These are phyloP conservation scores for Oryza punctata DNA, from an alignment of 176 grass and related monocot genomes.

Conservation along the genomic window DNA sequence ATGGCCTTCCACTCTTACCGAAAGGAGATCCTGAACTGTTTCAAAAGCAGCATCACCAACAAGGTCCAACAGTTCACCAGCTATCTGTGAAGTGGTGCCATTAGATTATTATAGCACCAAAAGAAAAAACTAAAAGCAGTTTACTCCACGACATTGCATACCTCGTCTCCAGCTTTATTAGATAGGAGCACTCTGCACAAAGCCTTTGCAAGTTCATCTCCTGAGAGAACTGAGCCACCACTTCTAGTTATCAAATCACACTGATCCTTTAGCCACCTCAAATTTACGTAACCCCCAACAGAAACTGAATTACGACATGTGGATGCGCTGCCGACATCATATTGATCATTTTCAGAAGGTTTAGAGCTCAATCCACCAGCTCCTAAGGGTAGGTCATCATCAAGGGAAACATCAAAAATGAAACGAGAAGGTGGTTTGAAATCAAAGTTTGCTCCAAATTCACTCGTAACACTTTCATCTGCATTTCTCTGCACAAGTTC, in stretches of 20 bases:
- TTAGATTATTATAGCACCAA: conserved; percentile 28
- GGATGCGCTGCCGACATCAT: conserved; percentile 40
- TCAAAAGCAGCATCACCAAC: conserved; percentile 90
- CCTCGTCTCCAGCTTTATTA: conserved; percentile 91
- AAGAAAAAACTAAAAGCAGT: conserved; percentile 15
- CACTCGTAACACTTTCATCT: conserved; percentile 45
- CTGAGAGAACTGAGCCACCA: conserved; percentile 71
- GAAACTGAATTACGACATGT: conserved; percentile 43
- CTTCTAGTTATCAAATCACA: conserved; percentile 68
- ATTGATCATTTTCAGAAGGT: conserved; percentile 40
- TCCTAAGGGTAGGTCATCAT: conserved; percentile 44
- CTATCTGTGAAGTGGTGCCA: conserved; percentile 58
- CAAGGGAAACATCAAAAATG: conserved; percentile 63
- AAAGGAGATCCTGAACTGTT: conserved; percentile 82
- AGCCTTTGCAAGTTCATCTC: conserved; percentile 92
- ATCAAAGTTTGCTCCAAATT: conserved; percentile 85
- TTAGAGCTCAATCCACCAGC: conserved; percentile 29
- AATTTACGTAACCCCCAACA: conserved; percentile 54
- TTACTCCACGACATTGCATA: conserved; percentile 34
- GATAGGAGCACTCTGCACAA: conserved; percentile 85
- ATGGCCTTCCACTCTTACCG: conserved; percentile 50
- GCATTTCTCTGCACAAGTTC: conserved; percentile 29
- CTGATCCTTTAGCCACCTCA: conserved; percentile 88
- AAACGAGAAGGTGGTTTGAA: conserved; percentile 86
- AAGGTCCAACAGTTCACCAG: conserved; percentile 88